Evolutionary conservation across 257 asterid genomes (phyloP).

Genomic region (Misopates orontium): DNA sequence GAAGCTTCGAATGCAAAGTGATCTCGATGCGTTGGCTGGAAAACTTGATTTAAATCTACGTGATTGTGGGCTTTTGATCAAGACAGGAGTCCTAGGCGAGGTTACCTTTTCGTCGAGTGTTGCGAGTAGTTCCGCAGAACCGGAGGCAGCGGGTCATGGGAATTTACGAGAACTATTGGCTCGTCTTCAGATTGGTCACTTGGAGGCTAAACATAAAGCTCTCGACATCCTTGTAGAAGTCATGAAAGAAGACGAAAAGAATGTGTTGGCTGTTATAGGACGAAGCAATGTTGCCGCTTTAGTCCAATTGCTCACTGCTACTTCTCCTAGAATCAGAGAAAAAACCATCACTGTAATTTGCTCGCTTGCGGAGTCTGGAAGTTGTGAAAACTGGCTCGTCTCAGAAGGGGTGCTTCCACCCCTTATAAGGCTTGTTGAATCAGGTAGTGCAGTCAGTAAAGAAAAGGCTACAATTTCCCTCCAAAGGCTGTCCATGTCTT

Average conservation of each 20-base stretch:
- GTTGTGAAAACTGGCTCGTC: slow-evolving; percentile 77
- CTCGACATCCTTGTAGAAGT: slow-evolving; percentile 68
- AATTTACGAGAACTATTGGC: slow-evolving; percentile 77
- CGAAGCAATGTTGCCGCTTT: slow-evolving; percentile 73
- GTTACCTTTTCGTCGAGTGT: slow-evolving; percentile 53
- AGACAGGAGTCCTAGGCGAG: slow-evolving; percentile 91
- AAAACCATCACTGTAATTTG: slow-evolving; percentile 65
- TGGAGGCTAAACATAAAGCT: slow-evolving; percentile 83
- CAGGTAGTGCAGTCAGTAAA: slow-evolving; percentile 67
- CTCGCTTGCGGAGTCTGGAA: slow-evolving; percentile 76
- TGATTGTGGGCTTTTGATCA: slow-evolving; percentile 83
- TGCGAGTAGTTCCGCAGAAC: slow-evolving; percentile 43
- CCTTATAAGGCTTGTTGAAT: slow-evolving; percentile 75
- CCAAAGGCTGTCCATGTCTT: slow-evolving; percentile 69
- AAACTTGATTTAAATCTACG: slow-evolving; percentile 77
- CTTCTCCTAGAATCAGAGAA: slow-evolving; percentile 79
- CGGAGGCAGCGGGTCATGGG: slow-evolving; percentile 41
- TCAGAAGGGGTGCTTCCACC: slow-evolving; percentile 91
- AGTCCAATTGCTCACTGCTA: slow-evolving; percentile 74
- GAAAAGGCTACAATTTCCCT: slow-evolving; percentile 82
- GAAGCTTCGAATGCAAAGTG: slow-evolving; percentile 90
- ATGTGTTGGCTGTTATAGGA: slow-evolving; percentile 63
- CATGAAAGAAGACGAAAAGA: slow-evolving; percentile 80
- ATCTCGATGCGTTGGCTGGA: slow-evolving; percentile 70
- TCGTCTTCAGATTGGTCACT: slow-evolving; percentile 87